These are phyloP conservation scores for Lojkania enalia DNA, from an alignment of 2,329 filamentous ascomycete genomes.

Conservation along the genomic window DNA sequence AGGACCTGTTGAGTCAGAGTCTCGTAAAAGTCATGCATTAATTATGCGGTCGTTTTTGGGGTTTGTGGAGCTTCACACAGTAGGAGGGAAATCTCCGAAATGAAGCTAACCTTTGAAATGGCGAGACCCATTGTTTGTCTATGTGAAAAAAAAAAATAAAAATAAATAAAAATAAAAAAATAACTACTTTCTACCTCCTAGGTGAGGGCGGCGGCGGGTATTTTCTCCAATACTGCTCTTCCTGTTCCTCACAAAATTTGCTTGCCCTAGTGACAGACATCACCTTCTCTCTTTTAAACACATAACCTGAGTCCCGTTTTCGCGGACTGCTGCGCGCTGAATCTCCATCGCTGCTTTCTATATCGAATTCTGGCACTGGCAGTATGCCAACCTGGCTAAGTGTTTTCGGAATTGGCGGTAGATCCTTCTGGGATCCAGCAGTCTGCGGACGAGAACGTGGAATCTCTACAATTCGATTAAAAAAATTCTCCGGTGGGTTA, in stretches of 20 bases:
- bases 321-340: constrained; percentile 18
- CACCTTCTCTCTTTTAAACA: constrained; percentile 32
- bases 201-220: constrained; percentile 29
- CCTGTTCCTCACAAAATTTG: constrained; percentile 22
- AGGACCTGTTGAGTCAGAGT: too few relatives aligned
- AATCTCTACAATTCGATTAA: constrained; percentile 28
- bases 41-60: too few relatives aligned
- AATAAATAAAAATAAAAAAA: not conserved
- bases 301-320: constrained; percentile 26
- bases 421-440: constrained; percentile 11
- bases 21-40: too few relatives aligned
- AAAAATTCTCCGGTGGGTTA: constrained; percentile 24
- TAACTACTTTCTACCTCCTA: constrained; percentile 10
- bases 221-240: constrained; percentile 24
- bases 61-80: too few relatives aligned
- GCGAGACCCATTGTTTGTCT: not conserved
- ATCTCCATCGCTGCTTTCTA: constrained; percentile 22
- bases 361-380: constrained; percentile 27
- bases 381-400: constrained; percentile 24
- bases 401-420: constrained; percentile 21
- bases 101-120: too few relatives aligned
- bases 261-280: constrained; percentile 31
- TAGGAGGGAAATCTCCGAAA: too few relatives aligned
- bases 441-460: constrained; percentile 18
- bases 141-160: not conserved